Evolutionary conservation across 306 rosid species (phyloP).

Genomic region (Prinsepia uniflora): DNA sequence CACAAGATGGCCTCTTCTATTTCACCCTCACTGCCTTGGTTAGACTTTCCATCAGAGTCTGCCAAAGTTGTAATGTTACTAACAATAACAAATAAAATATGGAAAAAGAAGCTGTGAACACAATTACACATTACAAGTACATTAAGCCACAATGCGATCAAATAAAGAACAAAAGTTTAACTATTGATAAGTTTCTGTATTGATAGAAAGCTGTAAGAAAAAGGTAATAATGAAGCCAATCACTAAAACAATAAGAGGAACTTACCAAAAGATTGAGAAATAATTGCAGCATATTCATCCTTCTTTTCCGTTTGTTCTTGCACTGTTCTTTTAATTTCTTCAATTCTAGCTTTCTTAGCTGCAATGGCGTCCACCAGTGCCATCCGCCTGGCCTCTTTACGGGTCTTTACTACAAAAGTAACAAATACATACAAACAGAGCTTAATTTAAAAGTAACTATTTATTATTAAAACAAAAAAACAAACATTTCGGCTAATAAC

Average conservation of each 20-base stretch:
- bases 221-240: neutral
- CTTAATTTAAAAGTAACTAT: neutral
- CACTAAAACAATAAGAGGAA: neutral
- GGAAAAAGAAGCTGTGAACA: neutral
- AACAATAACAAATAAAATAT: neutral
- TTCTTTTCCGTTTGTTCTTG: slow-evolving; percentile 46
- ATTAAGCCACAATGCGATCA: neutral
- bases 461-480: neutral
- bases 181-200: neutral
- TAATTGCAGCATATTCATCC: slow-evolving; percentile 40
- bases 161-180: neutral
- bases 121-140: neutral
- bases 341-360: slow-evolving; percentile 51
- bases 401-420: slow-evolving; percentile 57
- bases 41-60: slow-evolving; percentile 46
- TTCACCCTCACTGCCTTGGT: slow-evolving; percentile 42
- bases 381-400: slow-evolving; percentile 74
- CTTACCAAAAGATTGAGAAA: slow-evolving; percentile 53
- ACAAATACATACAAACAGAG: neutral
- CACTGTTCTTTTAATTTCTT: slow-evolving; percentile 39
- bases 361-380: slow-evolving; percentile 57
- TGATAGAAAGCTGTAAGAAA: neutral
- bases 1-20: slow-evolving; percentile 61
- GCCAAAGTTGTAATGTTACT: slow-evolving; percentile 35
- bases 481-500: neutral